phyloP scores from a whole-genome alignment of 345 rosid genomes.

The Lepidium africanum region DNA sequence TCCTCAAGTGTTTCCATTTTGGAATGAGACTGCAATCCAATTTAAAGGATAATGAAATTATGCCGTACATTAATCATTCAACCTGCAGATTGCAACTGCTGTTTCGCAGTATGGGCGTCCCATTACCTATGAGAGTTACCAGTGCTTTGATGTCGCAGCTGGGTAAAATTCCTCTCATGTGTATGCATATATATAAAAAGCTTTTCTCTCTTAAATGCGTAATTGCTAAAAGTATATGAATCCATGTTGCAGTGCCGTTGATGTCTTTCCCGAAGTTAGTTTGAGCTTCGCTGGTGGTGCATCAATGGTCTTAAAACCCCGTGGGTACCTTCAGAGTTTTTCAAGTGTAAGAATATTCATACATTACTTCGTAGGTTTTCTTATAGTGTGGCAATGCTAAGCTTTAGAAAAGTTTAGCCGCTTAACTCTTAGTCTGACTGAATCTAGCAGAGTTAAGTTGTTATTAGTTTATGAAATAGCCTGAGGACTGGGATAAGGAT shows the following conservation, averaged over 20 bases:
- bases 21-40: background rate
- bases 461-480: background rate
- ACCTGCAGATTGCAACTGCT: slow-evolving; percentile 49
- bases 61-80: background rate
- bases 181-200: background rate
- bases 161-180: slow-evolving; percentile 44
- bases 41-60: background rate
- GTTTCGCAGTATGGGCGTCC: slow-evolving; percentile 54
- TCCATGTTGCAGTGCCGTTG: slow-evolving; percentile 42
- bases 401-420: background rate
- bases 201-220: background rate
- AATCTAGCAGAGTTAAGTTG: background rate
- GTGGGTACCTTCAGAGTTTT: slow-evolving; percentile 71
- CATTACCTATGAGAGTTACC: slow-evolving; percentile 43
- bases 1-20: background rate
- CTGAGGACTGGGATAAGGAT: background rate
- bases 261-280: slow-evolving; percentile 71
- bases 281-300: slow-evolving; percentile 85
- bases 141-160: slow-evolving; percentile 54
- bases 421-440: background rate
- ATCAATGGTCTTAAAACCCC: slow-evolving; percentile 57
- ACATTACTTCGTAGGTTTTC: background rate
- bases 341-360: slow-evolving; percentile 51
- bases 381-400: background rate
- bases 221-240: slow-evolving; percentile 7